Evolutionary conservation across 1,284 basidiomycete genomes (phyloP).

Genomic region (Apiotrichum mycotoxinovorans): DNA sequence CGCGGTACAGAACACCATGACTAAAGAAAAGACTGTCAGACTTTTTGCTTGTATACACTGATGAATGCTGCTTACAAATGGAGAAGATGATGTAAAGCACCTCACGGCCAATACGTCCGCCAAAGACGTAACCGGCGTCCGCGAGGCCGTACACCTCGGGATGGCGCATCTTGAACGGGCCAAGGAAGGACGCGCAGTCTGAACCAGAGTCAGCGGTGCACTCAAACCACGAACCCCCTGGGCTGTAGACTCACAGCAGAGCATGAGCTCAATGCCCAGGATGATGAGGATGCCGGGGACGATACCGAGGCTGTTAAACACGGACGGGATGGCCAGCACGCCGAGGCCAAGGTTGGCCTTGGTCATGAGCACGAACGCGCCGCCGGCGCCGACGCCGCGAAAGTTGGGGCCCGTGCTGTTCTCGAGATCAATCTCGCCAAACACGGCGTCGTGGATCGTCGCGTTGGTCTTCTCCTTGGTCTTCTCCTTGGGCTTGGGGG

Average conservation of each 20-base stretch:
- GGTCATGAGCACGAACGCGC: slow-evolving; percentile 26
- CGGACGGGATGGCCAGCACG: slow-evolving; percentile 34
- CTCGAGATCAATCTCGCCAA: slow-evolving; percentile 23
- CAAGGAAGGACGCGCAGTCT: slow-evolving; percentile 17
- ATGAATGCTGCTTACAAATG: slow-evolving; percentile 3
- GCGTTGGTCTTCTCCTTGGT: not conserved
- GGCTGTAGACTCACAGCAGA: slow-evolving; percentile 28
- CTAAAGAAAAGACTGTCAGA: not conserved
- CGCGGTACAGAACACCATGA: slow-evolving; percentile 28
- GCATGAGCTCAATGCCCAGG: slow-evolving; percentile 28
- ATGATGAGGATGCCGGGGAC: slow-evolving; percentile 37
- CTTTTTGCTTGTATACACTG: not conserved
- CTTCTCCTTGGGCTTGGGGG: not conserved
- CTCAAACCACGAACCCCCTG: too few species aligned
- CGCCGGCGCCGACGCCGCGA: slow-evolving; percentile 19
- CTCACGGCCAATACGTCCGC: slow-evolving; percentile 26
- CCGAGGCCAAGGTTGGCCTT: slow-evolving; percentile 38
- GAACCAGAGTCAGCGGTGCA: not conserved
- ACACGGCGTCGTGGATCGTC: slow-evolving; percentile 27
- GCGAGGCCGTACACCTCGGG: slow-evolving; percentile 25
- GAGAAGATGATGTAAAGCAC: slow-evolving; percentile 22
- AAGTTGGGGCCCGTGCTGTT: slow-evolving; percentile 27
- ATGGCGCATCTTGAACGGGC: slow-evolving; percentile 26
- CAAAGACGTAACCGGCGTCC: slow-evolving; percentile 29
- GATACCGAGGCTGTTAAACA: slow-evolving; percentile 31